These are phyloP conservation scores for Mollisiaceae sp. DNA, from an alignment of 2,329 filamentous ascomycete species.

Conservation along the genomic window DNA sequence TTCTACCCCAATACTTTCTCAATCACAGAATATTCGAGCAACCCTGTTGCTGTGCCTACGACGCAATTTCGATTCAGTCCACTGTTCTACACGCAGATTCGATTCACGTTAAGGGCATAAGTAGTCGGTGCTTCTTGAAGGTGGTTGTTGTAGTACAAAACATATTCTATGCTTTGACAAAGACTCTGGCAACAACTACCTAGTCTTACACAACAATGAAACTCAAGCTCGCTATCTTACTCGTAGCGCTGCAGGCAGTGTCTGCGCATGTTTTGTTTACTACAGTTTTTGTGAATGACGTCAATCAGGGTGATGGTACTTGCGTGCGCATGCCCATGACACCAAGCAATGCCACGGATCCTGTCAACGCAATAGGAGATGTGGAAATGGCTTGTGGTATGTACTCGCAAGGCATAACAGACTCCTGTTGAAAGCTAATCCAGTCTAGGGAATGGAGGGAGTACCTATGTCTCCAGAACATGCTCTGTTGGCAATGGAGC, in stretches of 20 bases:
- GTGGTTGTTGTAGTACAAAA: not conserved
- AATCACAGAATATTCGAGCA: not conserved
- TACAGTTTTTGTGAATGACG: slow-evolving; percentile 64
- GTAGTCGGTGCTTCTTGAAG: not conserved
- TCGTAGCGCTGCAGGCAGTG: slow-evolving; percentile 37
- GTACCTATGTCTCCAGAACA: slow-evolving; percentile 53
- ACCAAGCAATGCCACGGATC: slow-evolving; percentile 56
- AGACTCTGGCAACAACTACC: not conserved
- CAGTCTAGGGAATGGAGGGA: slow-evolving; percentile 51
- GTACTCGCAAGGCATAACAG: slow-evolving; percentile 34
- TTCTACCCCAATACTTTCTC: not conserved
- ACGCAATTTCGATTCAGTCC: slow-evolving; percentile 5
- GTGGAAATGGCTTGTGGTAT: slow-evolving; percentile 74
- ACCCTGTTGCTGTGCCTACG: not conserved
- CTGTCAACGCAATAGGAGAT: slow-evolving; percentile 61
- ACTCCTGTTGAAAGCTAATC: not conserved
- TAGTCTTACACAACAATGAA: slow-evolving; percentile 15
- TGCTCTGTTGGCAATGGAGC: slow-evolving; percentile 43
- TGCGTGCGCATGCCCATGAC: slow-evolving; percentile 71
- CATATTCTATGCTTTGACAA: not conserved
- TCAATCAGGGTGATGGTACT: slow-evolving; percentile 71
- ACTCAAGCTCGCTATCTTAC: slow-evolving; percentile 20
- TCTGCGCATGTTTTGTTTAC: slow-evolving; percentile 68
- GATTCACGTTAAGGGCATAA: slow-evolving; percentile 5
- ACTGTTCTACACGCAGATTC: not conserved